Base-by-base conservation (phyloP, 2,329 filamentous ascomycete species). In the Pseudogymnoascus sp. region DNA sequence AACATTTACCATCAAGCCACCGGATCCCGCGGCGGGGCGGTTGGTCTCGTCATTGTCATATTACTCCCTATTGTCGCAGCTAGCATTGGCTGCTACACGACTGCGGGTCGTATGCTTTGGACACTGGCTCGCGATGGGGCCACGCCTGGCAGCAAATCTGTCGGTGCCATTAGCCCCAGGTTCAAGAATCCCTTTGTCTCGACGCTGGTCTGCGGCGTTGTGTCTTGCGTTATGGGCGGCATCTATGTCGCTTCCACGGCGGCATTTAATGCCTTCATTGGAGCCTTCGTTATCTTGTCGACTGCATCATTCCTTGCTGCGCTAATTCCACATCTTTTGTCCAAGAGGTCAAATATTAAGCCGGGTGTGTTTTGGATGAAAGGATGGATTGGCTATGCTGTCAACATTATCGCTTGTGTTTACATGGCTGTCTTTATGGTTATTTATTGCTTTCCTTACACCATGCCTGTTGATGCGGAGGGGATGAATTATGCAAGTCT, bases 231-330 rank as follows among this genome's bases (percentile, higher is more conserved):
- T 2, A 75, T 89, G 0, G 86, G 85, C 0, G 78, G 77, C 42
- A 85, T 89, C 48, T 88, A 88, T 65, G 79, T 89, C 1, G 86
- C 82, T n/a, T 84, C 78, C 64, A 80, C 78, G 0, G 86, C 84
- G 0, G 87, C 87, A 0, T 90, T 89, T 73, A 81, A 82, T 42
- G 86, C 86, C 0, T 82, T 89, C 27, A 81, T 88, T 6, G 84
- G 84, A 8, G 80, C 77, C 0, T 86, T 83, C 69, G 78, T 83
- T 60, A 77, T 85, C 12, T 75, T 86, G 0, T 75, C 76, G 2
- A 80, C 80, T 0, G 69, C 81, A 8, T 86, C 82, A 0, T 89
- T 87, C 69, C 75, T 87, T 2, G 82, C 83, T 0, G 84, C 85
- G 5, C 85, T 90, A 61, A 72, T 89, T 0, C 82, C 82, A 0